A percentile compares a stretch with the other conserved stretches of the same genome.
Evolutionary conservation across 768 basidiomycete species (phyloP).

Genomic region (Lepiota venenata): DNA sequence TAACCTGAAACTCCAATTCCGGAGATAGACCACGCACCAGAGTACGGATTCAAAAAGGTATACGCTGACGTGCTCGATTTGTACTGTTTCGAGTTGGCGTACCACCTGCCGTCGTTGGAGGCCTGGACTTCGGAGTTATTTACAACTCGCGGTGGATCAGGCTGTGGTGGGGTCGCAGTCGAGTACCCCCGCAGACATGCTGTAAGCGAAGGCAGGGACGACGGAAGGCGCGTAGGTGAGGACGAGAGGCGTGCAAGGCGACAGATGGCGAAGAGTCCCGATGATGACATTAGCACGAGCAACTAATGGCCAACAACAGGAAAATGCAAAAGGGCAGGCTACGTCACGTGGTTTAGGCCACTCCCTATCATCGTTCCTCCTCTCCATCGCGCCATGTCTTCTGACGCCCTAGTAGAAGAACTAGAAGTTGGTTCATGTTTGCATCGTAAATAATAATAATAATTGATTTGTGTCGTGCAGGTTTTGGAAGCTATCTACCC

Average conservation of each 20-base stretch:
- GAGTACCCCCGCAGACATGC: not conserved
- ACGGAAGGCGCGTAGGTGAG: not conserved
- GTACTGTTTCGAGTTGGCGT: conserved; percentile 22
- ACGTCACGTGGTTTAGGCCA: conserved; percentile 8
- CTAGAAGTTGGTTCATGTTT: conserved; percentile 62
- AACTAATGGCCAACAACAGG: not conserved
- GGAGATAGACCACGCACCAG: conserved; percentile 36
- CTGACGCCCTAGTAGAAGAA: conserved; percentile 78
- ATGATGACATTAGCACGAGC: conserved; percentile 8
- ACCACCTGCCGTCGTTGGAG: conserved; percentile 40
- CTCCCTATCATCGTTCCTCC: no score
- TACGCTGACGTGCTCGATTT: conserved; percentile 17
- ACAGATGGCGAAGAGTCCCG: conserved; percentile 1
- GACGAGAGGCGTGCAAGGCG: not conserved
- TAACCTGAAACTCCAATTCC: conserved; percentile 4
- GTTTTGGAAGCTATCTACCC: conserved; percentile 97
- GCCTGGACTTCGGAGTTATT: not conserved
- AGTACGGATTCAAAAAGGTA: conserved; percentile 49
- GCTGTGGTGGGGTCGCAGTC: not conserved
- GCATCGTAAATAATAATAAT: conserved; percentile 2
- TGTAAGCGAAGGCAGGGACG: not conserved
- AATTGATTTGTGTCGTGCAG: conserved; percentile 32
- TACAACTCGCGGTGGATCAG: not conserved
- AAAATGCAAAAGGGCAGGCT: not conserved
- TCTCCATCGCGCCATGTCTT: conserved; percentile 42